These are phyloP conservation scores for Lactifluus echinatus DNA, from an alignment of 768 basidiomycete genomes.

Conservation along the genomic window DNA sequence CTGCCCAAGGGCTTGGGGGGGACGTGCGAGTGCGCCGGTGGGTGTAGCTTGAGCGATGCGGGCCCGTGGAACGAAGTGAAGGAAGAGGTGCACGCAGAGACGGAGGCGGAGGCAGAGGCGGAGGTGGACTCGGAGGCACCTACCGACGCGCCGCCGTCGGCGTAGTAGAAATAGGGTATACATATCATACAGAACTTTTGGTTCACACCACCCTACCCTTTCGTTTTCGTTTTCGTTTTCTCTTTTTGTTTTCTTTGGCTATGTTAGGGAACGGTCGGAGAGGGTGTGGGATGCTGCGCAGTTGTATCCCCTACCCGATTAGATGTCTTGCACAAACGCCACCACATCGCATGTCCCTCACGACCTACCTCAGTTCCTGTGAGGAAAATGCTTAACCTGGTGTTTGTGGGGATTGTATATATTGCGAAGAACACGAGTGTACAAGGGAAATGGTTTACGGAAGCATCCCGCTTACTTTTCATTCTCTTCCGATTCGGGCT, in stretches of 20 bases:
- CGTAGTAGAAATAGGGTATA: not conserved
- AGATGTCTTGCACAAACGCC: slow-evolving; percentile 3
- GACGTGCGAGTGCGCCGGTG: slow-evolving; percentile 61
- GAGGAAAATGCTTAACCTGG: no score
- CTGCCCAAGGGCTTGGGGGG: slow-evolving; percentile 85
- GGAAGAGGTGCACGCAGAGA: slow-evolving; percentile 26
- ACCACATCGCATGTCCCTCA: not conserved
- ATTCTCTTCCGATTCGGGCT: slow-evolving; percentile 41
- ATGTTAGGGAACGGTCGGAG: no score
- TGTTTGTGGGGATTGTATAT: no score
- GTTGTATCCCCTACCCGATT: not conserved
- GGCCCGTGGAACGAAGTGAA: slow-evolving; percentile 72
- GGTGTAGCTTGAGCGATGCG: slow-evolving; percentile 82
- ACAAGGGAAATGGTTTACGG: not conserved
- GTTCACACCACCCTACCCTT: not conserved
- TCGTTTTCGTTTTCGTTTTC: not conserved
- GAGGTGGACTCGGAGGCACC: not conserved
- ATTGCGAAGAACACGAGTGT: not conserved
- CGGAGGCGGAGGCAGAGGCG: not conserved
- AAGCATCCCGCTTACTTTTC: slow-evolving; percentile 26
- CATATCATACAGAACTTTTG: slow-evolving; percentile 2
- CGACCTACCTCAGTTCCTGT: no score
- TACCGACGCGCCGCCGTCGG: not conserved
- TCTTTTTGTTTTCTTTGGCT: not conserved
- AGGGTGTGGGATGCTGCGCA: no score